Base-by-base conservation (phyloP, 306 rosid species). In the Prunus mume region DNA sequence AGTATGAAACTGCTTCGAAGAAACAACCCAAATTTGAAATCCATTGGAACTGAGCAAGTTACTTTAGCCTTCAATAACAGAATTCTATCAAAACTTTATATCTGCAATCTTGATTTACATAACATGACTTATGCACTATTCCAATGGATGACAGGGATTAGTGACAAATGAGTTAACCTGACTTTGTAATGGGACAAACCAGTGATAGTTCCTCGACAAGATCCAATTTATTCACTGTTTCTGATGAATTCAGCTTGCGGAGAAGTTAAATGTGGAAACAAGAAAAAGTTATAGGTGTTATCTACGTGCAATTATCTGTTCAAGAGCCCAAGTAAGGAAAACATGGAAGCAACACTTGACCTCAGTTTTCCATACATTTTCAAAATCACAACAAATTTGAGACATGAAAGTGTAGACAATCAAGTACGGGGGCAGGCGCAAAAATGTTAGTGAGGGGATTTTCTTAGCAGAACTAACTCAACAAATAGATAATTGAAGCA, bases 21-120 rank as follows among this genome's bases (percentile, higher is more conserved):
- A 72, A 71, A 57, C 55, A 57, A 57, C 67, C 69, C 12, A 9
- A 72, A 47, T 22, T 25, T 41, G 25, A 55, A 72, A 41, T 20
- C 76, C 34, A 20, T 34, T 12, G 7, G 45, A 34, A 20, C 34
- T 34, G 28, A 0, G 41, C 25, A 56, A 47, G 72, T 14, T 2
- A 56, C 1, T 24, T 69, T 56, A 38, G 67, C 12, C 66, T 43
- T 57, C 76, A 14, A 57, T 1, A 43, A 72, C 56, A 72, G 41
- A 1, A 34, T 38, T 46, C 25, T 28, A n/a, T 13, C 12, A 28
- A 34, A 34, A 34, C 41, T 5, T 34, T 18, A 10, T 11, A 70
- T 30, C 63, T 28, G 14, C 51, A 54, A 32, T 54, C 1, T 13
- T 54, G 30, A 34, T 34, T 27, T 3, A 3, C 15, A 13, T 38